These are phyloP conservation scores for Colletotrichum graminicola DNA, from an alignment of 2,329 filamentous ascomycete species.

Conservation along the genomic window DNA sequence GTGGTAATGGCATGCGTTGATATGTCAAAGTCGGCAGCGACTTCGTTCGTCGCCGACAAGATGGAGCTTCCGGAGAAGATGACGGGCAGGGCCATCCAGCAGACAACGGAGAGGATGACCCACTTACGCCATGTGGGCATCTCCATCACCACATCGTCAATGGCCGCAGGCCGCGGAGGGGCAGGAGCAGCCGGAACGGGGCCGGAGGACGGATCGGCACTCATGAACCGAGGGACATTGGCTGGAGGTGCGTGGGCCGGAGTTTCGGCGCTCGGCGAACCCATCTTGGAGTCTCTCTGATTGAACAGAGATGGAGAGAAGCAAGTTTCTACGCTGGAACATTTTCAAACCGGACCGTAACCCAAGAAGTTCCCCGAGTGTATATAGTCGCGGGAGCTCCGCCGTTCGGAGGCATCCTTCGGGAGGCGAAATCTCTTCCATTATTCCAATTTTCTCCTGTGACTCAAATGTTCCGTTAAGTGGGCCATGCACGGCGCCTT, in stretches of 20 bases:
- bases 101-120: constrained; percentile 42
- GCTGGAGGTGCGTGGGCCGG: not conserved
- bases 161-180: constrained; percentile 41
- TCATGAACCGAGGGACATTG: not conserved
- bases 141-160: constrained; percentile 44
- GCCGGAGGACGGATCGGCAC: constrained; percentile 27
- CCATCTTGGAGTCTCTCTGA: constrained; percentile 6
- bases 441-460: constrained; percentile 21
- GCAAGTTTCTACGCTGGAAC: not conserved
- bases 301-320: not conserved
- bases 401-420: constrained; percentile 20
- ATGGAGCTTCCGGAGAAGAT: constrained; percentile 84
- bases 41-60: constrained; percentile 79
- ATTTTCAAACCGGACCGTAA: not conserved
- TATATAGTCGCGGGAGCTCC: constrained; percentile 28
- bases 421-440: constrained; percentile 11
- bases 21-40: constrained; percentile 73
- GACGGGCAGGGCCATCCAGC: constrained; percentile 61
- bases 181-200: constrained; percentile 29
- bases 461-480: constrained; percentile 30
- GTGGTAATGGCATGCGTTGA: constrained; percentile 78
- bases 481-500: constrained; percentile 15
- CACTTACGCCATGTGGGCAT: constrained; percentile 43
- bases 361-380: not conserved
- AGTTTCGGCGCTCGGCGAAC: not conserved